Percentiles rank a stretch among this genome's conserved stretches.
Evolutionary conservation across 2,329 filamentous ascomycete genomes (phyloP).

Genomic region (Cytospora chrysosperma): DNA sequence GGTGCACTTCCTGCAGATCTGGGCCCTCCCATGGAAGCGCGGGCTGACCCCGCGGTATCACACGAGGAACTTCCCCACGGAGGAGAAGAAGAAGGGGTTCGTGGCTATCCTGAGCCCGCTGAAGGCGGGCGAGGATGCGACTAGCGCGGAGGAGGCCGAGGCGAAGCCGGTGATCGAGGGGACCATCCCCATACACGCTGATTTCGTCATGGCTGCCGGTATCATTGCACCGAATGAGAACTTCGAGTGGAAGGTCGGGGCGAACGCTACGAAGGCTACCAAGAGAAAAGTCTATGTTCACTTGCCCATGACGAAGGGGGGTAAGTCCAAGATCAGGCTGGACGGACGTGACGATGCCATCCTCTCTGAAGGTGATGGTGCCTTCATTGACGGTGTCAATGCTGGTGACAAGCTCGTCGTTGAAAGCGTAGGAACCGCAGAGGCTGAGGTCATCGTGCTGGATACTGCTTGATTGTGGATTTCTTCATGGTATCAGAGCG

Average conservation of each 20-base stretch:
- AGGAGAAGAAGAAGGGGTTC: slow-evolving; percentile 67
- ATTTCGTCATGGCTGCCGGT: slow-evolving; percentile 78
- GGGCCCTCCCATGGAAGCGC: slow-evolving; percentile 75
- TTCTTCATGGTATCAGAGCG: too few relatives aligned
- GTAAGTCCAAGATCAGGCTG: slow-evolving; percentile 69
- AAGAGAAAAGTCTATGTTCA: slow-evolving; percentile 78
- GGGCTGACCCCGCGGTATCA: slow-evolving; percentile 75
- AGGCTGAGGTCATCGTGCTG: slow-evolving; percentile 68
- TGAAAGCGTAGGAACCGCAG: slow-evolving; percentile 66
- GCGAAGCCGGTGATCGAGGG: slow-evolving; percentile 59
- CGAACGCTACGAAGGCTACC: slow-evolving; percentile 40
- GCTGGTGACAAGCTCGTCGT: slow-evolving; percentile 63
- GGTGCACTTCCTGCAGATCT: slow-evolving; percentile 87
- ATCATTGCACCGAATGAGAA: slow-evolving; percentile 64
- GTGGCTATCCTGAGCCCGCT: slow-evolving; percentile 75
- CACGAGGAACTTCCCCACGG: slow-evolving; percentile 70
- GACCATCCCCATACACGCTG: slow-evolving; percentile 82
- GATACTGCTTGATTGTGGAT: slow-evolving; percentile 45
- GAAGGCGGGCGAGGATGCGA: slow-evolving; percentile 63
- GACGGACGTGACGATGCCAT: slow-evolving; percentile 65
- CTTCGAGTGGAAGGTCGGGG: slow-evolving; percentile 74
- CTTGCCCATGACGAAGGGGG: slow-evolving; percentile 73
- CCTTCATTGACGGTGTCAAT: slow-evolving; percentile 66
- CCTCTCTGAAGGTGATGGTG: slow-evolving; percentile 76
- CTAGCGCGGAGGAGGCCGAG: slow-evolving; percentile 59